Base-by-base conservation (phyloP, 2,329 filamentous ascomycete genomes). In the Nemania serpens region DNA sequence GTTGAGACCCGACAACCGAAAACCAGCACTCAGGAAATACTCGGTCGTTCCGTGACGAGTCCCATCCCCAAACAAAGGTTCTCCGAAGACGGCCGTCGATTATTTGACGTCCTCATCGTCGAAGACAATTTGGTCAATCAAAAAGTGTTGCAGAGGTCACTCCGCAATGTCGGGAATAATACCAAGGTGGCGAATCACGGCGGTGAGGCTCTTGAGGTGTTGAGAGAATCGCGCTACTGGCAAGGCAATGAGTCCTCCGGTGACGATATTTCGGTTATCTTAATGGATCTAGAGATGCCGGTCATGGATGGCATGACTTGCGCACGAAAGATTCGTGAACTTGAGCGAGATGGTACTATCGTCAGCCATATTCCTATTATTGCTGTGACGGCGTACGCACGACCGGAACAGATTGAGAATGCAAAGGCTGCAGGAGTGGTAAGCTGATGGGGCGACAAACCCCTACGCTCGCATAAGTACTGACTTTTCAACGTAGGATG, bases 221-320 rank as follows among this genome's bases (percentile, higher is more conserved):
- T 89, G 36, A 77, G 82, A 61, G 78, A 76, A 50, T 87, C 85
- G 9, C 77, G 79, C 5, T 87, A 84, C 70, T 87, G 85, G 85
- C 71, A 73, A 20, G 80, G 80, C 13, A 75, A 80, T 9, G 79
- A 81, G 62, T 61, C 73, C 15, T 75, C 78, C 13, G 81, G 81
- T 2, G 75, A 80, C 9, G 81, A 86, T 49, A 81, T 91, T 22
- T 85, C 86, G 9, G 81, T 92, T 47, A 87, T 93, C 12, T 75
- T 93, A 5, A 92, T 93, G 90, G 91, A 93, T 70, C 80, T 92
- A 49, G 90, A 93, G 70, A 93, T 93, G 90, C 90, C 90, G 1
- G 82, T 92, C 45, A 93, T 93, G 90, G 89, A 93, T 69, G 91
- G 91, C 37, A 84, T 91, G 74, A 89, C 88, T 2, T 91, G 90